Base-by-base conservation (phyloP, 495 filamentous ascomycete species). In the Trichoderma erinaceum region DNA sequence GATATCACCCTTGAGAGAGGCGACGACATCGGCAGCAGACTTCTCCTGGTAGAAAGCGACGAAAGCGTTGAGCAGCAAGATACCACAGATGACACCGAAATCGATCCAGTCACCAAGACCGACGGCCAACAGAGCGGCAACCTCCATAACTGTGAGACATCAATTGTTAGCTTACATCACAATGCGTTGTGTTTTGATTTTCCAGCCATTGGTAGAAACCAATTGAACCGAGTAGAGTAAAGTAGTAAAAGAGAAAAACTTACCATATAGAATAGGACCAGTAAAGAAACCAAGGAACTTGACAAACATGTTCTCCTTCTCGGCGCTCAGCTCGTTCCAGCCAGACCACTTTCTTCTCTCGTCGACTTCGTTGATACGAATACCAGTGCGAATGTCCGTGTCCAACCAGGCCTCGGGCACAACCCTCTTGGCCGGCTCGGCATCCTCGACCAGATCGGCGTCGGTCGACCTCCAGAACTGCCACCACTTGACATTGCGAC, bases 41-140 rank as follows among this genome's bases (percentile, higher is more conserved):
- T 92, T 92, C 78, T 93, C 90, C 77, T 93, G 90, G 77, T 92
- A 93, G 86, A 89, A 93, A 81, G 90, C 90, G 75, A 92, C 90
- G 64, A 82, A 77, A n/a, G 90, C 90, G 80, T 93, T 93, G 68
- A 93, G 87, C 70, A 88, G 79, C 38, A 93, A 77, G 71, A 93
- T 92, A 75, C 87, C 90, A 68, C 90, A 88, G 76, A 93, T 93
- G 72, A 93, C 89, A 81, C 90, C 90, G 67, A 92, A 90, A 76
- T 93, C 90, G 69, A 93, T 84, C 89, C 89, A 93, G 75, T 92
- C 90, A 74, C 85, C 85, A 69, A 93, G 86, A 85, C 90, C 90
- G 74, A 89, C 89, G 75, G 90, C 88, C 70, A 93, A 79, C 32
- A 92, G 76, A 71, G 91, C 89, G 82, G 90, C 90, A 73, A 93